Evolutionary conservation across 495 filamentous ascomycete genomes (phyloP), one percentile per base, ranked within the genome.

Genomic region (Aspergillus cavernicola): DNA sequence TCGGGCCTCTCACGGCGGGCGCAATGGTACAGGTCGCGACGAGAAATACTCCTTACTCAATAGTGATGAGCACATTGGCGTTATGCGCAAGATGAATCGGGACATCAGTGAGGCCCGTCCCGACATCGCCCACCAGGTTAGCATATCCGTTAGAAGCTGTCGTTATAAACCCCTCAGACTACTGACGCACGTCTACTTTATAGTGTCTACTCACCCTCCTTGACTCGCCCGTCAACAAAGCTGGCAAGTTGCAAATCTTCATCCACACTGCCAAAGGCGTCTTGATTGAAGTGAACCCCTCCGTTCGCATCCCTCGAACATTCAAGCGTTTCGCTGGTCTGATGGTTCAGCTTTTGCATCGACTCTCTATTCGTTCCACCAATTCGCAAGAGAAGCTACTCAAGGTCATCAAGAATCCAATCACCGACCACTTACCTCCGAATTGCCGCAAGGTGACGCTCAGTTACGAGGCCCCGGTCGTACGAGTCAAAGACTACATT

Each of bases 291-390:
- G 95, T 98, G 60, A 96, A 89, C 66, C 93, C 93, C 19, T 87
- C 93, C 10, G 93, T 98, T 35, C 90, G 93, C 55, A 97, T 98
- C 56, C 93, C 93, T 23, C 85, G 93, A 57, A 98, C 93, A 0
- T 98, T 98, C 77, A 98, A 98, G 79, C 91, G 93, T 39, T 98
- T 97, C 63, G 92, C 93, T 24, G 93, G 93, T 66, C 75, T 97
- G 56, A 98, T 97, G 93, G 93, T 98, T 32, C 93, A 98, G 73
- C 80, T 97, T n/a, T 85, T 98, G 12, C 93, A 98, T 71, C 89
- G 90, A 26, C 85, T 96, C 24, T 93, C 90, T 26, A 98, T 98
- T 64, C 89, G 93, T 60, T 95, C 92, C 42, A 91, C 90, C 57
- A 90, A 91, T 59, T 96, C 92, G 8, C 89, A 95, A 59, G 93